Base-by-base conservation (phyloP, 345 rosid species). In the Lumnitzera littorea region DNA sequence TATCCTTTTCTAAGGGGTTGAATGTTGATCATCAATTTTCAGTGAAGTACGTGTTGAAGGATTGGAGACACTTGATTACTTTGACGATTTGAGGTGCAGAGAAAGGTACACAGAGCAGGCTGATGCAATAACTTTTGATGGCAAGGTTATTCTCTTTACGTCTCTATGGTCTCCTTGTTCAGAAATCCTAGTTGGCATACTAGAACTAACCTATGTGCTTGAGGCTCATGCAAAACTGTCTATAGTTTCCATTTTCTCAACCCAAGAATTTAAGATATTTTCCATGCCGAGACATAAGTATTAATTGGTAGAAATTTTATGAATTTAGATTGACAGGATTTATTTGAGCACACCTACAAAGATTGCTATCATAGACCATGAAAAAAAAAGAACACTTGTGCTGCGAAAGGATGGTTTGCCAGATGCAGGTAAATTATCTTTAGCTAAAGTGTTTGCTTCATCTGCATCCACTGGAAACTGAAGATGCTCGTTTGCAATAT, bases 1-100 rank as follows among this genome's bases (percentile, higher is more conserved):
- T 1, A 36, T 36, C 49, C 67, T 62, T 65, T 64, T 17, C 62
- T 20, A 56, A 52, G 31, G 51, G 57, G 50, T 58, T 62, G 61
- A 27, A 41, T 63, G 65, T 64, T 75, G 74, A 51, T 70, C 56
- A 62, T 58, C 51, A 51, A 76, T 72, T 80, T 72, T 73, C 90
- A 92, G 98, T 68, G 98, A 92, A 87, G 96, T 92, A 48, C 89
- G 98, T 2, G 84, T 92, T 24, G 98, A 92, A 74, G 98, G 98
- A 55, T 73, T 92, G 88, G 98, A 92, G 89, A 92, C 98, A 2
- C 94, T 92, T 24, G 96, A 92, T 78, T 92, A 82, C 72, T 79
- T 92, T 41, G 98, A 92, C 66, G 84, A 85, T 80, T 70, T 87
- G 64, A 77, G 63, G 79, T 31, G 53, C 48, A 80, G 67, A 76